phyloP scores from a whole-genome alignment of 768 basidiomycete species.

The Termitomyces sp. region DNA sequence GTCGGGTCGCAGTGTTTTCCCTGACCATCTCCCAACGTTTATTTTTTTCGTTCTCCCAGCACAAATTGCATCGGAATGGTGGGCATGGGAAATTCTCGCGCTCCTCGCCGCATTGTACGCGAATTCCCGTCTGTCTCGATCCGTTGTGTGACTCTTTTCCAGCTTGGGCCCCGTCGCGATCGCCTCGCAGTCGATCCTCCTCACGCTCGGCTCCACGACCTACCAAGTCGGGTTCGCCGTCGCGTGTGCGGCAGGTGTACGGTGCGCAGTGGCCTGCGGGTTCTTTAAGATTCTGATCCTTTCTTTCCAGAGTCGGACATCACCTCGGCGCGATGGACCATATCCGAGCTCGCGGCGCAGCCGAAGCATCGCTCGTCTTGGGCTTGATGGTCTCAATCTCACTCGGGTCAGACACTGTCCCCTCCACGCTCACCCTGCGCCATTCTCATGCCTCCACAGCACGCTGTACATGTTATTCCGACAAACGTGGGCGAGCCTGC shows the following conservation, averaged over 20 bases:
- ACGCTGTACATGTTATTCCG: no score
- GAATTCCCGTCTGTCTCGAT: rapidly evolving
- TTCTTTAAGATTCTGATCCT: not conserved
- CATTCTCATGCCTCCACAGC: no score
- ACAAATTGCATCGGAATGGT: not conserved
- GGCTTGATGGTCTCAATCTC: not conserved
- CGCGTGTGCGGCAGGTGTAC: not conserved
- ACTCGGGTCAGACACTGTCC: not conserved
- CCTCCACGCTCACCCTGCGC: not conserved
- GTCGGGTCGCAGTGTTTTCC: not conserved
- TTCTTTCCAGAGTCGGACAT: not conserved
- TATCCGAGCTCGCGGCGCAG: not conserved
- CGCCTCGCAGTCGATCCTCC: constrained; percentile 70
- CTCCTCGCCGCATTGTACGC: not conserved
- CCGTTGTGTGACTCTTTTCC: not conserved
- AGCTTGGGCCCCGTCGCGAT: constrained; percentile 29
- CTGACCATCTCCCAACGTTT: not conserved
- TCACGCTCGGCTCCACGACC: not conserved
- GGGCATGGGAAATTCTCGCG: no score
- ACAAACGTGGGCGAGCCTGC: not conserved
- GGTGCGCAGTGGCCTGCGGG: not conserved
- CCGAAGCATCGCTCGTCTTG: not conserved
- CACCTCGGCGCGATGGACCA: not conserved
- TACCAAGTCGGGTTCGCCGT: not conserved
- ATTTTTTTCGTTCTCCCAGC: not conserved